phyloP scores from a whole-genome alignment of 2,329 filamentous ascomycete species.

The Microcera coccophila region DNA sequence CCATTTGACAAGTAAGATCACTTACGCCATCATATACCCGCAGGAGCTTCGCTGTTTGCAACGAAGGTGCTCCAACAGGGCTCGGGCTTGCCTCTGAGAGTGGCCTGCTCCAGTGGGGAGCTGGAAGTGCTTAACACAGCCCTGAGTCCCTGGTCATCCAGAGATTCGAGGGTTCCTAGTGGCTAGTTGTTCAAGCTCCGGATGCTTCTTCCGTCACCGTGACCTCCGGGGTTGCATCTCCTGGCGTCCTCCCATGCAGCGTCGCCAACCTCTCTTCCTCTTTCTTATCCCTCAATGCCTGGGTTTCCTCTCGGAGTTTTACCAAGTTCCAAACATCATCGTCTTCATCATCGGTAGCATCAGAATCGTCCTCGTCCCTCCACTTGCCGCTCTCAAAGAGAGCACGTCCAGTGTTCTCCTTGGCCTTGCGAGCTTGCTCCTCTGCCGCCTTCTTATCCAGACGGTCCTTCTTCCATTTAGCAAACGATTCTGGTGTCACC shows the following conservation, averaged over 20 bases:
- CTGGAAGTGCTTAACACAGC: conserved; percentile 17
- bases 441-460: conserved; percentile 95
- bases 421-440: conserved; percentile 81
- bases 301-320: conserved; percentile 79
- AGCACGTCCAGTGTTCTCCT: conserved; percentile 91
- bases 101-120: conserved; percentile 23
- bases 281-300: conserved; percentile 66
- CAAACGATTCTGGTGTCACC: conserved; percentile 87
- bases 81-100: conserved; percentile 30
- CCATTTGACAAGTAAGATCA: conserved; percentile 19
- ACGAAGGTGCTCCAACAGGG: conserved; percentile 24
- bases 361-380: conserved; percentile 64
- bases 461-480: conserved; percentile 95
- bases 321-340: conserved; percentile 76
- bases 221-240: conserved; percentile 7
- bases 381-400: conserved; percentile 97
- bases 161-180: conserved; percentile 13
- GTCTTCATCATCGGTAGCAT: conserved; percentile 58
- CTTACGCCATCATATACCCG: conserved; percentile 26
- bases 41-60: conserved; percentile 19
- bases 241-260: conserved; percentile 25
- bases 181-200: conserved; percentile 21
- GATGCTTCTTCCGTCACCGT: conserved; percentile 12
- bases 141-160: conserved; percentile 22
- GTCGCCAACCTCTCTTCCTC: conserved; percentile 65